Evolutionary conservation across 139 green algal species (phyloP), one percentile per base, ranked within the genome.

Genomic region (Tetradesmus lagerheimii): DNA sequence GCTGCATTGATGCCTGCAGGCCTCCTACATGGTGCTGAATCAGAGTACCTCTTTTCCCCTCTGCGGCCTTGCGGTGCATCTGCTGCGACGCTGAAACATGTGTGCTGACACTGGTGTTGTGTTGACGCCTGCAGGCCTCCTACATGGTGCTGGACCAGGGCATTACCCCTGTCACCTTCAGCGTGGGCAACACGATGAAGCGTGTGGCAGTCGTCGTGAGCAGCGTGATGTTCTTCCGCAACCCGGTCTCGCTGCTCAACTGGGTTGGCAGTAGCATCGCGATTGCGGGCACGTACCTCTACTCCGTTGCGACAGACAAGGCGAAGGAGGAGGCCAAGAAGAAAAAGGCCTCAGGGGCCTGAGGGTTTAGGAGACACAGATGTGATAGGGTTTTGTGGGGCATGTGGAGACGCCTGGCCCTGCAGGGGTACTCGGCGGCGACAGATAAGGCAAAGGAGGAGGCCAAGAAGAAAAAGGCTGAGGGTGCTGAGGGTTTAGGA

Each of bases 161-260:
- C 80, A 95, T 99, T 84, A 94, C 79, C 39, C 96, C 97, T 12
- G 96, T 98, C 31, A 99, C 97, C 2, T 98, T 99, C 87, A 95
- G 90, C 31, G 96, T 98, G n/a, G 95, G 96, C 88, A 99, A 99
- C 96, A 98, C 97, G 43, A 99, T 99, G 97, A 99, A 99, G 95
- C 95, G 97, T 15, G 97, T 99, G 47, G 97, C 95, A 45, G 97
- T 99, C n/a, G 96, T 99, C 16, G 95, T 97, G 25, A 92, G 92
- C 15, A 93, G 86, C 74, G 90, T 95, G 20, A 91, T 94, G 66
- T 94, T 94, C 87, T 94, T 95, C 87, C 92, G 89, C 74, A 97
- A 98, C 92, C 95, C 95, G 31, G 94, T 97, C 1, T 91, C 91
- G 34, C n/a, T 83, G 4, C 85, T 98, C 20, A 99, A 99, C 93